phyloP scores from a whole-genome alignment of 495 filamentous ascomycete genomes.

The Apiosordaria backusii region DNA sequence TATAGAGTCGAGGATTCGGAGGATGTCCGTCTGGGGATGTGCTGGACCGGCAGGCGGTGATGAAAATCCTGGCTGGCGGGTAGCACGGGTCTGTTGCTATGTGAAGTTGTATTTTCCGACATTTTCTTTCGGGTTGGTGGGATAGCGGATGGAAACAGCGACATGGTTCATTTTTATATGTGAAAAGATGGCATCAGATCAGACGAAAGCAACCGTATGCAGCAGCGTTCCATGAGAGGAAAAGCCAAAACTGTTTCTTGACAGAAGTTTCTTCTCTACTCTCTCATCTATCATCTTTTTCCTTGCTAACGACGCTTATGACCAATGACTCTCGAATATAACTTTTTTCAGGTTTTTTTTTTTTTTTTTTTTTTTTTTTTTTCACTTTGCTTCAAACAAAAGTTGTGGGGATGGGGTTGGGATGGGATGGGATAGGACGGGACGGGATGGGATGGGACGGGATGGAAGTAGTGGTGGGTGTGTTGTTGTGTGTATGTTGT shows the following conservation, averaged over 20 bases:
- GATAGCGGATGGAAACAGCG: neutral
- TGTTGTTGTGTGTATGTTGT: neutral
- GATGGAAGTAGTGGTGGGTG: neutral
- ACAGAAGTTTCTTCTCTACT: constrained; percentile 15
- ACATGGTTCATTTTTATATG: too few relatives aligned
- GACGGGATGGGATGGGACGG: neutral
- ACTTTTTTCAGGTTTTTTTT: constrained; percentile 33
- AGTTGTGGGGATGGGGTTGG: neutral
- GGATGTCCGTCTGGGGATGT: neutral
- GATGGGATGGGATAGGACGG: neutral
- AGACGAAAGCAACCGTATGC: neutral
- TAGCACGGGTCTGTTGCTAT: neutral
- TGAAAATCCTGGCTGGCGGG: neutral
- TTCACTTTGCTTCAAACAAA: neutral
- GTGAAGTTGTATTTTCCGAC: neutral
- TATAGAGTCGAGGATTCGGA: neutral
- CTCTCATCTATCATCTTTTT: constrained; percentile 17
- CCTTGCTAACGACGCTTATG: constrained; percentile 33
- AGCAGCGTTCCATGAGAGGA: neutral
- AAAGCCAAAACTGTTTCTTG: constrained; percentile 1
- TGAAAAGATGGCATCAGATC: neutral
- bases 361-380: constrained; percentile 30
- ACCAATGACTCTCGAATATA: constrained; percentile 27
- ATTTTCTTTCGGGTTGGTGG: constrained; percentile 4
- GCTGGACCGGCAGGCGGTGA: neutral